phyloP scores from a whole-genome alignment of 306 rosid genomes.

The Inga oerstediana region DNA sequence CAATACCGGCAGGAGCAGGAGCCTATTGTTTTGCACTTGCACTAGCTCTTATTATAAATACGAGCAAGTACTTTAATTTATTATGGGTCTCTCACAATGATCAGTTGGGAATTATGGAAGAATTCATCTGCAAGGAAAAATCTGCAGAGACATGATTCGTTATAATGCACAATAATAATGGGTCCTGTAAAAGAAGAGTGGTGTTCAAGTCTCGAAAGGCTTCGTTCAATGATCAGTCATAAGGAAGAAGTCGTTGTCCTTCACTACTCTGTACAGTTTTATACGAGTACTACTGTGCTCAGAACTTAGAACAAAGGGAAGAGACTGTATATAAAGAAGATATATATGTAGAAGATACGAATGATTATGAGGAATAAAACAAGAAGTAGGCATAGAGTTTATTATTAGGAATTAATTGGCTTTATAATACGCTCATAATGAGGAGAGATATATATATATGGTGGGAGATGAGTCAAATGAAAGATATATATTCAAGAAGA shows the following conservation, averaged over 20 bases:
- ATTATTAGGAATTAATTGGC: not conserved
- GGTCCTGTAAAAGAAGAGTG: not conserved
- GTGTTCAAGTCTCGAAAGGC: slow-evolving; percentile 15
- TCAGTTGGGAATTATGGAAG: not conserved
- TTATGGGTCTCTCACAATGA: not conserved
- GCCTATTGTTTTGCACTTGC: not conserved
- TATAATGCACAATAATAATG: not conserved
- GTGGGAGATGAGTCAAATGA: slow-evolving; percentile 7
- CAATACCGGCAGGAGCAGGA: not conserved
- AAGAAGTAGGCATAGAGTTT: not conserved
- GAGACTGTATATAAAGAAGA: not conserved
- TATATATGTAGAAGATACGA: not conserved
- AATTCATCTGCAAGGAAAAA: not conserved
- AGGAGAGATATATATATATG: not conserved
- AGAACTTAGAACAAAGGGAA: not conserved
- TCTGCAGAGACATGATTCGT: not conserved
- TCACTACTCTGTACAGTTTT: not conserved
- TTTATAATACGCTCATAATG: slow-evolving; percentile 27
- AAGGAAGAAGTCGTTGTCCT: slow-evolving; percentile 30
- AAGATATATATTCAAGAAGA: not conserved
- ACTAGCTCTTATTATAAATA: too few species aligned
- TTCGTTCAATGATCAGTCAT: not conserved
- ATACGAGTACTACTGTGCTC: not conserved
- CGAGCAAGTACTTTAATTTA: too few species aligned
- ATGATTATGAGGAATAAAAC: not conserved